phyloP scores from a whole-genome alignment of 2,329 filamentous ascomycete genomes.

The Lasiodiplodia citricola region DNA sequence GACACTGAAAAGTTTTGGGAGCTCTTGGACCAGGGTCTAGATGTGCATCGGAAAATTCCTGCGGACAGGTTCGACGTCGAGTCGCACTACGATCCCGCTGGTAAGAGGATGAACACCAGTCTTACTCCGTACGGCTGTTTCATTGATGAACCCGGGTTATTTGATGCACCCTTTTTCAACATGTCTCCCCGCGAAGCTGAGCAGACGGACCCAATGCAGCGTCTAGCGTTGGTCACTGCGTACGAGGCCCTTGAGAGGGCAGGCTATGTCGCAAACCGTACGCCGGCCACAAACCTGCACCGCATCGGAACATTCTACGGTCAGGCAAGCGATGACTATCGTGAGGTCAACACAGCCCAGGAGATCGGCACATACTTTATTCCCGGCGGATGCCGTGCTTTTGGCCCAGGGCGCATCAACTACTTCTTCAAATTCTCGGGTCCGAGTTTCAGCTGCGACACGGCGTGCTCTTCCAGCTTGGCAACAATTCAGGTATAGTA shows the following conservation, averaged over 20 bases:
- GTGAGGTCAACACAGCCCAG: conserved; percentile 33
- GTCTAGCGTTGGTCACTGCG: conserved; percentile 29
- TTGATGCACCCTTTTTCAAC: conserved; percentile 33
- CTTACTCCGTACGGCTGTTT: conserved; percentile 35
- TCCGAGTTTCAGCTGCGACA: conserved; percentile 32
- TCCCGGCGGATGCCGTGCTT: conserved; percentile 58
- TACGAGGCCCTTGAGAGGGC: conserved; percentile 33
- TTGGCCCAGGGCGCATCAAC: conserved; percentile 57
- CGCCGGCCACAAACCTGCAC: conserved; percentile 33
- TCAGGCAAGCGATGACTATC: conserved; percentile 39
- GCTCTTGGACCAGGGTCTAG: conserved; percentile 39
- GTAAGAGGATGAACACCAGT: conserved; percentile 30
- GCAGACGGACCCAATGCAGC: conserved; percentile 31
- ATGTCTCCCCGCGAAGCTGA: conserved; percentile 33
- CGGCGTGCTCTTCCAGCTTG: conserved; percentile 34
- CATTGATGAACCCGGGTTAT: conserved; percentile 33
- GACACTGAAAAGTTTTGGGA: conserved; percentile 45
- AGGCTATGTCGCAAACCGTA: conserved; percentile 33
- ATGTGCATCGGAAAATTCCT: conserved; percentile 39
- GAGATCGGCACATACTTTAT: conserved; percentile 61
- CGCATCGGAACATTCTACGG: conserved; percentile 41
- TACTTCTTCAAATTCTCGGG: conserved; percentile 36
- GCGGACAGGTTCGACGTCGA: conserved; percentile 33
- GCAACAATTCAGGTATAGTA: conserved; percentile 31
- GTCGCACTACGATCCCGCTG: conserved; percentile 33